These are phyloP conservation scores for Chrysoporthe cubensis DNA, from an alignment of 2,329 filamentous ascomycete species.

Conservation along the genomic window DNA sequence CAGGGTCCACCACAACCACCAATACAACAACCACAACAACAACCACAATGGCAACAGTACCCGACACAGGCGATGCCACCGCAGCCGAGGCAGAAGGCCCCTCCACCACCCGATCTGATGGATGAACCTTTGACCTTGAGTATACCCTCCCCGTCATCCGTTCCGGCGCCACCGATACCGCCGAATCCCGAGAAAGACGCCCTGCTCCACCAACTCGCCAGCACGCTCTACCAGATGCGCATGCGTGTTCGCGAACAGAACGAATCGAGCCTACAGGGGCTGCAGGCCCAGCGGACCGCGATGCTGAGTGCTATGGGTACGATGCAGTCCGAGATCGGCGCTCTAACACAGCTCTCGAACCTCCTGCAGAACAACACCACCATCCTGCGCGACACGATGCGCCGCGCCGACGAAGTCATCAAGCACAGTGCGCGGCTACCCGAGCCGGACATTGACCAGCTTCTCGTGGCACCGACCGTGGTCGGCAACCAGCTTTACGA, in stretches of 20 bases:
- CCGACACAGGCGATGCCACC: conserved; percentile 29
- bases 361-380: conserved; percentile 76
- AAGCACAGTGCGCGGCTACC: conserved; percentile 69
- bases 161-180: conserved; percentile 82
- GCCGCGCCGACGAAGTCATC: conserved; percentile 78
- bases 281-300: conserved; percentile 78
- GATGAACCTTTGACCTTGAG: conserved; percentile 60
- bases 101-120: conserved; percentile 58
- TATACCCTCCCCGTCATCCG: conserved; percentile 51
- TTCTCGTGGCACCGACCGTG: conserved; percentile 90
- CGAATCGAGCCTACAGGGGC: conserved; percentile 71
- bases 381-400: conserved; percentile 77
- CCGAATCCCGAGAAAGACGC: conserved; percentile 96
- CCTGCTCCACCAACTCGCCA: conserved; percentile 75
- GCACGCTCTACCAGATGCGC: conserved; percentile 70
- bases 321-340: conserved; percentile 74
- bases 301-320: conserved; percentile 71
- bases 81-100: conserved; percentile 41
- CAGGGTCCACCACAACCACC: conserved; percentile 32
- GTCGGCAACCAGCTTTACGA: conserved; percentile 92
- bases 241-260: conserved; percentile 73
- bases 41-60: conserved; percentile 31
- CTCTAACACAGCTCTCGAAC: conserved; percentile 71
- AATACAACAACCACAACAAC: conserved; percentile 9
- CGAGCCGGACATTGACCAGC: conserved; percentile 81